Percentiles rank a stretch among this genome's conserved stretches.
Evolutionary conservation across 2,329 filamentous ascomycete species (phyloP).

Genomic region (Talaromyces sp.): DNA sequence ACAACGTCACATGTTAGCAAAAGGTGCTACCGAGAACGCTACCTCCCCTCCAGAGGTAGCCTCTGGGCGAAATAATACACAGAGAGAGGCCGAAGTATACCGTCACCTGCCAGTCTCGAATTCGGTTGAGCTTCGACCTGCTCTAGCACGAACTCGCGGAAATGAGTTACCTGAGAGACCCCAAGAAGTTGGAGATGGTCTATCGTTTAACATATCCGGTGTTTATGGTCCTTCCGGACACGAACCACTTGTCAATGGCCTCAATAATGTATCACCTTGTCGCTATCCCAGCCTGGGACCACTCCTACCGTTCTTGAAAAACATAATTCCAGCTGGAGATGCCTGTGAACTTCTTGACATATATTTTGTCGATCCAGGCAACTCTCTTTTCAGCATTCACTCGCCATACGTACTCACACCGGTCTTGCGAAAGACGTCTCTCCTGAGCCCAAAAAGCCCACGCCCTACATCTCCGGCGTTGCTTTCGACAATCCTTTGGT

Average conservation of each 20-base stretch:
- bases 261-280: not conserved
- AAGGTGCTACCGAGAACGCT: not conserved
- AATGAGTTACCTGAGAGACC: not conserved
- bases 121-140: not conserved
- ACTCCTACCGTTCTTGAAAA: constrained; percentile 30
- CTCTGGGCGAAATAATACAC: not conserved
- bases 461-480: constrained; percentile 41
- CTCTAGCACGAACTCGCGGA: not conserved
- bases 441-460: constrained; percentile 36
- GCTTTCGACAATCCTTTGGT: constrained; percentile 45
- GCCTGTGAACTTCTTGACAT: constrained; percentile 46
- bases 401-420: constrained; percentile 46
- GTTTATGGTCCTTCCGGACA: not conserved
- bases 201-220: not conserved
- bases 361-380: constrained; percentile 43
- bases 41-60: not conserved
- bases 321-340: constrained; percentile 33
- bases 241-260: not conserved
- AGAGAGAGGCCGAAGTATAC: not conserved
- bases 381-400: constrained; percentile 38
- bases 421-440: constrained; percentile 41
- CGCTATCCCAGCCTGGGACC: not conserved
- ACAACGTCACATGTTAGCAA: not conserved
- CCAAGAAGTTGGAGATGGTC: not conserved
- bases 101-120: not conserved